Evolutionary conservation across 352 stramenopile genomes (phyloP), one percentile per base, ranked within the genome.

Genomic region (Phytophthora pinifolia): DNA sequence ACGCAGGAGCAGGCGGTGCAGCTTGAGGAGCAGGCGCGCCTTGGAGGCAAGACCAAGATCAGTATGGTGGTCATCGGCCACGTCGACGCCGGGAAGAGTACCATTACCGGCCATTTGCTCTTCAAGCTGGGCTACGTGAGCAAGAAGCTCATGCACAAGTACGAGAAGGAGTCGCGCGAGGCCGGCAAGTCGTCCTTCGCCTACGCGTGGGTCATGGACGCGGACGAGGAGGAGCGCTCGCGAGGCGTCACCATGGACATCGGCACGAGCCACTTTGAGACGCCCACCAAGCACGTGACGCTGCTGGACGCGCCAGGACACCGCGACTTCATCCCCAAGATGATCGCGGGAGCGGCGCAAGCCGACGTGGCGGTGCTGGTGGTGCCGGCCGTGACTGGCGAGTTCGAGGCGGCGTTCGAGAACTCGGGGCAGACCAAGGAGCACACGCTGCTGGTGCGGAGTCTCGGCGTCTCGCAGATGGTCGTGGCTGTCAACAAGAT

Each of bases 401-500:
- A 98, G 68, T 99, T 99, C 59, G 94, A 99, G 62, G 89, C 90
- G 1, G 95, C 92, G 29, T 98, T 99, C 68, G 86, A 93, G 49
- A 79, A 86, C 60, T 93, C 74, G n/a, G 96, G 96, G 4, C 96
- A 99, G 70, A 99, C 96, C n/a, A 98, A 98, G 61, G 96, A 99
- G 70, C 97, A 99, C 62, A 96, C 96, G 17, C 59, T 98, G 37
- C 81, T 99, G 25, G 91, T 97, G 32, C 76, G 89, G 29, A 97
- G 92, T 48, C 78, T 96, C 5, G 97, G 97, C 14, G 93, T 99
- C 27, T 91, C 86, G 8, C 94, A 98, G 63, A 74, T 99, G 44
- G 79, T 99, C 33, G 92, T 99, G 12, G 96, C 93, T 0, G 76
- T 99, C 34, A 99, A 99, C 74, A 99, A 99, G 74, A 97, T 99